Conservation (phyloP, 352 stramenopile species). For the Phytophthora podocarpi region DNA sequence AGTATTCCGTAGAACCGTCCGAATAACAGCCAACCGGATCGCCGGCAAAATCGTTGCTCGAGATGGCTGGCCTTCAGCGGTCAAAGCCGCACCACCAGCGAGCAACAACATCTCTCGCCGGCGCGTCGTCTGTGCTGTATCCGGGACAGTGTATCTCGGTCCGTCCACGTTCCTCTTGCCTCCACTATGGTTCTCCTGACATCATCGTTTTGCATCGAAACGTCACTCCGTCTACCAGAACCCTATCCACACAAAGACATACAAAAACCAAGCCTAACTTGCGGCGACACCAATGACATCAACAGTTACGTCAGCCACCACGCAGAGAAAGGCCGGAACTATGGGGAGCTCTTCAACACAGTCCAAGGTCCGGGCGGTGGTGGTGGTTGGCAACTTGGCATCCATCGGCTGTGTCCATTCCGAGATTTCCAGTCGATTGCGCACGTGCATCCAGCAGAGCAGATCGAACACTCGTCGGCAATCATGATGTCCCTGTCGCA, state of each 20-base stretch:
- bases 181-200: constrained; percentile 32
- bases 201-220: constrained; percentile 35
- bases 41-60: background rate
- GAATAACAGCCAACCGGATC: constrained; percentile 10
- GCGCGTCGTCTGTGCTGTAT: constrained; percentile 5
- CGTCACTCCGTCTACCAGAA: constrained; percentile 20
- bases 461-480: background rate
- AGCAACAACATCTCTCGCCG: background rate
- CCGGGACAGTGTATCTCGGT: constrained; percentile 17
- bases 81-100: background rate
- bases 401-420: constrained; percentile 20
- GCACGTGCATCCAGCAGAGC: constrained; percentile 12
- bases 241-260: constrained; percentile 3
- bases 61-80: constrained; percentile 24
- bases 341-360: constrained; percentile 13
- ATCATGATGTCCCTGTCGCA: constrained; percentile 65
- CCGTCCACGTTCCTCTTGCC: constrained; percentile 4
- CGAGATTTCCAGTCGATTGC: constrained; percentile 30
- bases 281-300: constrained; percentile 33
- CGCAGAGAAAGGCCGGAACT: constrained; percentile 5
- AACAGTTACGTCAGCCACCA: constrained; percentile 40
- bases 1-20: constrained; percentile 1
- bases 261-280: constrained; percentile 30
- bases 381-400: constrained; percentile 17
- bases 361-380: too few relatives aligned